phyloP scores from a whole-genome alignment of 441 rosid genomes.

The Jatropha multifida region DNA sequence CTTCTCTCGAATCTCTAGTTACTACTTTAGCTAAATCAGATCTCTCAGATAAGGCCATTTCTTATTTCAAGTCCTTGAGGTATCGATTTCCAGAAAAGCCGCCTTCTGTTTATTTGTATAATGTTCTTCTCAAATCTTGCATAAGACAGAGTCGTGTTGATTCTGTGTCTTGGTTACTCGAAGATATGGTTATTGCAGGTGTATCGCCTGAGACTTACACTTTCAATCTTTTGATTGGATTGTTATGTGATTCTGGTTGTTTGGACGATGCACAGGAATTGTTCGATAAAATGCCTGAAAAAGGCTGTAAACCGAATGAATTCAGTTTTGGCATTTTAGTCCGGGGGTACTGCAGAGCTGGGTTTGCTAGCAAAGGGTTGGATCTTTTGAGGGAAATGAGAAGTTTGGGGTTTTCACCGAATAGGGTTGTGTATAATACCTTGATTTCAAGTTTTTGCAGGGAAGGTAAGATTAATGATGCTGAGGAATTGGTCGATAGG shows the following conservation, averaged over 20 bases:
- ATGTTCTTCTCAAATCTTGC: conserved; percentile 50
- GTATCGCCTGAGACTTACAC: conserved; percentile 75
- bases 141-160: conserved; percentile 44
- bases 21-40: conserved; percentile 51
- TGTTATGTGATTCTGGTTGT: conserved; percentile 62
- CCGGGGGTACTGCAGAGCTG: conserved; percentile 81
- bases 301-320: conserved; percentile 76
- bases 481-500: conserved; percentile 73
- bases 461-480: conserved; percentile 72
- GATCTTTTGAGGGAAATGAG: conserved; percentile 62
- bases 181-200: conserved; percentile 68
- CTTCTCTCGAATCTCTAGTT: conserved; percentile 47
- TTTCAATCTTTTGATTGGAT: conserved; percentile 66
- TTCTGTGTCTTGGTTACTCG: conserved; percentile 64
- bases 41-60: conserved; percentile 47
- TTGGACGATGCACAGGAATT: conserved; percentile 69
- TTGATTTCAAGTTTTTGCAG: conserved; percentile 75
- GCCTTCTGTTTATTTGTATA: conserved; percentile 58
- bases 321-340: conserved; percentile 80
- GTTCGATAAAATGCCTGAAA: conserved; percentile 86
- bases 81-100: conserved; percentile 43
- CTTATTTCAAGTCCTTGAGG: conserved; percentile 58
- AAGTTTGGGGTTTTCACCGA: conserved; percentile 51
- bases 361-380: conserved; percentile 51
- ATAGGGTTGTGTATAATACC: conserved; percentile 75